Conservation (phyloP, 495 filamentous ascomycete species). For the Trichoderma virens region DNA sequence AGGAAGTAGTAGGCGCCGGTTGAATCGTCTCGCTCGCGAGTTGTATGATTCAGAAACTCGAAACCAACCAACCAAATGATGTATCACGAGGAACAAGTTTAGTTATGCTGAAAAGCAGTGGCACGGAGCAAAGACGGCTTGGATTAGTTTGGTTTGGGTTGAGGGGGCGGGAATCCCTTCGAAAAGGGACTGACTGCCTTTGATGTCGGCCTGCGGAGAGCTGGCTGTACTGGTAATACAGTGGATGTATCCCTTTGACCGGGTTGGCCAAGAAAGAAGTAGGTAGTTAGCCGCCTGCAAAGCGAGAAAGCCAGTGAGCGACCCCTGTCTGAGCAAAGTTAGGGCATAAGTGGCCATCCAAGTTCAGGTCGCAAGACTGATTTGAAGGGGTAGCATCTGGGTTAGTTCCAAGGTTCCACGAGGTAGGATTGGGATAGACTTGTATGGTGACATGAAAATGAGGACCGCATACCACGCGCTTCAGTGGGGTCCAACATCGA, state of each 20-base stretch:
- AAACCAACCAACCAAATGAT: not conserved
- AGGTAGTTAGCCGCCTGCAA: conserved; percentile 5
- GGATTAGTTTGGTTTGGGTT: not conserved
- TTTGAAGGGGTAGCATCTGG: conserved; percentile 10
- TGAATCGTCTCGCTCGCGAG: not conserved
- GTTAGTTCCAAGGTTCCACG: conserved; percentile 13
- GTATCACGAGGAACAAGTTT: not conserved
- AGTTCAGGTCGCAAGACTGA: conserved; percentile 16
- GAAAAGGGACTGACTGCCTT: not conserved
- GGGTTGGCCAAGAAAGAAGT: not conserved
- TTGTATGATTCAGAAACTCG: not conserved
- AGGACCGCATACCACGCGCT: conserved; percentile 1
- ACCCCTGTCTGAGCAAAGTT: conserved; percentile 1
- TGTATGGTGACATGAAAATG: conserved; percentile 14
- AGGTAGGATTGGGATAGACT: conserved; percentile 25
- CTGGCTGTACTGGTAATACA: not conserved
- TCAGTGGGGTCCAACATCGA: conserved; percentile 18
- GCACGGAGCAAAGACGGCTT: not conserved
- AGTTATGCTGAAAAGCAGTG: not conserved
- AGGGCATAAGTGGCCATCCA: not conserved
- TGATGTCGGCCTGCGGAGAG: not conserved
- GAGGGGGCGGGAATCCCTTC: not conserved
- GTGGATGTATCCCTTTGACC: conserved; percentile 2
- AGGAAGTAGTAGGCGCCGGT: not conserved
- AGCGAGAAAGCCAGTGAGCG: not conserved